These are phyloP conservation scores for Daldinia sp. DNA, from an alignment of 2,329 filamentous ascomycete genomes.

Conservation along the genomic window DNA sequence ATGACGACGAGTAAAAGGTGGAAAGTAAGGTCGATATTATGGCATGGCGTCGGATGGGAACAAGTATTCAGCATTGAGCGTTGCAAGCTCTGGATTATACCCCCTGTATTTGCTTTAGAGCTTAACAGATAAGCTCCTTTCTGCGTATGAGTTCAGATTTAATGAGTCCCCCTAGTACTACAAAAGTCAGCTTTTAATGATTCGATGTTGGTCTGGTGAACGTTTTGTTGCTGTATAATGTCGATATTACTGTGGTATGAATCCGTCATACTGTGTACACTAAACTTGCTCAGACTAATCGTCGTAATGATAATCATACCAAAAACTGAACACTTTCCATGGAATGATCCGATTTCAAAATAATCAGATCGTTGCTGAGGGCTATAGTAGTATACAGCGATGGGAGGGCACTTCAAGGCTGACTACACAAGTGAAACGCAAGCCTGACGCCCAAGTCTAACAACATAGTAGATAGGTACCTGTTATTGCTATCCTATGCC, in stretches of 20 bases:
- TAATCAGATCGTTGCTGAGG: not conserved
- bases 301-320: not conserved
- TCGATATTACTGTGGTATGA: not conserved
- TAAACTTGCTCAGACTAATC: not conserved
- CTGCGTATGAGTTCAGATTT: constrained; percentile 1
- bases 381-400: not conserved
- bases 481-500: not conserved
- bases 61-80: constrained; percentile 18
- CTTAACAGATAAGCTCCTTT: constrained; percentile 2
- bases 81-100: constrained; percentile 16
- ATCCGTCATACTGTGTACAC: not conserved
- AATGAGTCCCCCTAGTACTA: not conserved
- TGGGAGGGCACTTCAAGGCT: not conserved
- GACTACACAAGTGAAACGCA: not conserved
- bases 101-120: constrained; percentile 16
- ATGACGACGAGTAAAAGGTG: constrained; percentile 61
- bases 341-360: not conserved
- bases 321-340: not conserved
- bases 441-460: not conserved
- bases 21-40: not conserved
- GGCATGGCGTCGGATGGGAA: constrained; percentile 12
- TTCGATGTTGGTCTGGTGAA: not conserved
- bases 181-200: constrained; percentile 4
- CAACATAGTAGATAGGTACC: not conserved
- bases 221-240: not conserved